These are phyloP conservation scores for Termitomyces bulborhizus DNA, from an alignment of 768 basidiomycete genomes.

Conservation along the genomic window DNA sequence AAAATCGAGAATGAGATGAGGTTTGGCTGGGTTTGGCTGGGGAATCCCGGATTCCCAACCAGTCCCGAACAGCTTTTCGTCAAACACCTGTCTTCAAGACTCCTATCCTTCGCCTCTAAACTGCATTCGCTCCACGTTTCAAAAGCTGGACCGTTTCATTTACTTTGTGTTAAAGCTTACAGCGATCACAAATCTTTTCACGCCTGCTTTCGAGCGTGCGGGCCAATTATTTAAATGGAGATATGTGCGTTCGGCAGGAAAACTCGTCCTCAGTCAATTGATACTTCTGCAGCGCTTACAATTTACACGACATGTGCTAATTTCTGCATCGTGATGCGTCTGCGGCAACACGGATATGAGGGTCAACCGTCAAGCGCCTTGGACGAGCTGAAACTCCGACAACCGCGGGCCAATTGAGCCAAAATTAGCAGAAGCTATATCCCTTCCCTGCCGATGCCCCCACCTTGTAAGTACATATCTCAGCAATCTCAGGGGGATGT, in stretches of 20 bases:
- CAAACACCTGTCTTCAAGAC: not conserved
- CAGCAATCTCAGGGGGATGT: too few relatives aligned
- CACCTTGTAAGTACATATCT: too few relatives aligned
- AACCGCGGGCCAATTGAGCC: not conserved
- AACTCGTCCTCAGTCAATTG: not conserved
- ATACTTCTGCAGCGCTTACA: not conserved
- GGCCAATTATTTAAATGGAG: not conserved
- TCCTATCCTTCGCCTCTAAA: not conserved
- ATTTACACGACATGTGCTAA: not conserved
- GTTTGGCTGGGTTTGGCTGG: constrained; percentile 28
- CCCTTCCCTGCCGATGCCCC: too few relatives aligned
- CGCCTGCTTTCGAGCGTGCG: not conserved
- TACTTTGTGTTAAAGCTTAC: not conserved
- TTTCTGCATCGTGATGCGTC: not conserved
- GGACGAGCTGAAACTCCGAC: not conserved
- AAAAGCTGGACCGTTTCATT: not conserved
- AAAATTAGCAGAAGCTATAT: not conserved
- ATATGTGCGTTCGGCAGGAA: not conserved
- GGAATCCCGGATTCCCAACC: constrained; percentile 25
- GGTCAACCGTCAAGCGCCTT: not conserved
- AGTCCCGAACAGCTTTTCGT: not conserved
- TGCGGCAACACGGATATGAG: constrained; percentile 3
- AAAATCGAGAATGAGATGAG: constrained; percentile 29
- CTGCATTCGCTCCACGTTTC: not conserved
- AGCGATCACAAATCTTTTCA: not conserved